These are phyloP conservation scores for Sphagnum tenellum DNA, from an alignment of 225 moss, liverwort and hornwort genomes.

Conservation along the genomic window DNA sequence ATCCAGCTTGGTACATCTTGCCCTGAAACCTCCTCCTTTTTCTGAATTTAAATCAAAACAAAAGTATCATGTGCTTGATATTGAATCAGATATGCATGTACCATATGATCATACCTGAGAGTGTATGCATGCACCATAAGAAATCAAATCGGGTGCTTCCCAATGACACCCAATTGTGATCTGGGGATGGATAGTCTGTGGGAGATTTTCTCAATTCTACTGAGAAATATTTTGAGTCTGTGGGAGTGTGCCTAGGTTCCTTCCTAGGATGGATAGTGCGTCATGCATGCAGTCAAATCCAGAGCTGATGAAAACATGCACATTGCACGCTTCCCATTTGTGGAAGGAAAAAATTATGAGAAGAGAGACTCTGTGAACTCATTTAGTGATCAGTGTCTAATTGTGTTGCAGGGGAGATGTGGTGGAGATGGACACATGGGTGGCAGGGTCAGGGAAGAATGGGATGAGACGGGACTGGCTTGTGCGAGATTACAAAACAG, in stretches of 20 bases:
- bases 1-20: constrained; percentile 28
- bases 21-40: not conserved
- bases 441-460: constrained; percentile 20
- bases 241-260: too few relatives aligned
- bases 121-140: too few relatives aligned
- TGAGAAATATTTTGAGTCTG: not conserved
- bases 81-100: not conserved
- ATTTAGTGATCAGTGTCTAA: not conserved
- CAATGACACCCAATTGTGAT: not conserved
- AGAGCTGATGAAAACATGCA: not conserved
- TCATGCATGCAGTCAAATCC: too few relatives aligned
- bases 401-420: constrained; percentile 17
- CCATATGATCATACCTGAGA: not conserved
- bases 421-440: constrained; percentile 31
- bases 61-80: too few relatives aligned
- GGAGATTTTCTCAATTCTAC: not conserved
- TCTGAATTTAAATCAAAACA: not conserved
- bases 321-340: not conserved
- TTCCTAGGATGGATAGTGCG: too few relatives aligned
- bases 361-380: not conserved
- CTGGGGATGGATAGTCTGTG: not conserved
- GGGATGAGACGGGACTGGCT: constrained; percentile 30
- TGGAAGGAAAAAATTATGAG: not conserved
- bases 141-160: too few relatives aligned
- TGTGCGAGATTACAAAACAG: constrained; percentile 15